phyloP scores from a whole-genome alignment of 2,329 filamentous ascomycete species.

The Graphilbum fragrans region DNA sequence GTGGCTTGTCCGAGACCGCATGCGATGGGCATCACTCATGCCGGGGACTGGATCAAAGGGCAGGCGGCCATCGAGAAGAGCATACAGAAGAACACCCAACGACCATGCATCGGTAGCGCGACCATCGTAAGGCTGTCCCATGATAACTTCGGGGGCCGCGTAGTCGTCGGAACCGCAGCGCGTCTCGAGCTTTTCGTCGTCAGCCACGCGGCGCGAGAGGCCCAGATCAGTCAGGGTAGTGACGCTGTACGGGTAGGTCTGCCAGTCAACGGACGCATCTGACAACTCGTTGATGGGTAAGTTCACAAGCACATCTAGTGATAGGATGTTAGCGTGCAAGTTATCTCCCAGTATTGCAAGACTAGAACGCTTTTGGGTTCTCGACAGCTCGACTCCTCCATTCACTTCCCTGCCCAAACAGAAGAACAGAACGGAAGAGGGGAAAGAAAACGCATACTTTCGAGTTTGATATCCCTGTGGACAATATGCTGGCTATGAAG shows the following conservation, averaged over 20 bases:
- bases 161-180: constrained; percentile 96
- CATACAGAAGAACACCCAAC: constrained; percentile 83
- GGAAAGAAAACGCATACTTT: constrained; percentile 53
- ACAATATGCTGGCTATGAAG: constrained; percentile 79
- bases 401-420: neutral
- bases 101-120: constrained; percentile 91
- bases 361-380: too few species aligned
- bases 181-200: constrained; percentile 81
- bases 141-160: constrained; percentile 88
- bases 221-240: constrained; percentile 87
- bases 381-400: too few species aligned
- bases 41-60: constrained; percentile 86
- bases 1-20: constrained; percentile 75
- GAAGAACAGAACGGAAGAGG: constrained; percentile 5
- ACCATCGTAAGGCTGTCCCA: constrained; percentile 90
- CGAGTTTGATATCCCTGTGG: constrained; percentile 94
- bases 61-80: constrained; percentile 80
- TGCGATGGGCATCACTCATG: constrained; percentile 61
- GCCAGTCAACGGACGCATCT: constrained; percentile 53
- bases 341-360: too few species aligned
- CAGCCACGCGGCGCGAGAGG: constrained; percentile 72
- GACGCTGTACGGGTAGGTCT: constrained; percentile 66
- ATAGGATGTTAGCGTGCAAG: neutral
- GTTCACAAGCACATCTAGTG: constrained; percentile 82
- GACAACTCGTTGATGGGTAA: constrained; percentile 56